A percentile compares a stretch with the other conserved stretches of the same genome.
These are phyloP conservation scores for Penicillium hordei DNA, from an alignment of 2,329 filamentous ascomycete genomes.

Conservation along the genomic window DNA sequence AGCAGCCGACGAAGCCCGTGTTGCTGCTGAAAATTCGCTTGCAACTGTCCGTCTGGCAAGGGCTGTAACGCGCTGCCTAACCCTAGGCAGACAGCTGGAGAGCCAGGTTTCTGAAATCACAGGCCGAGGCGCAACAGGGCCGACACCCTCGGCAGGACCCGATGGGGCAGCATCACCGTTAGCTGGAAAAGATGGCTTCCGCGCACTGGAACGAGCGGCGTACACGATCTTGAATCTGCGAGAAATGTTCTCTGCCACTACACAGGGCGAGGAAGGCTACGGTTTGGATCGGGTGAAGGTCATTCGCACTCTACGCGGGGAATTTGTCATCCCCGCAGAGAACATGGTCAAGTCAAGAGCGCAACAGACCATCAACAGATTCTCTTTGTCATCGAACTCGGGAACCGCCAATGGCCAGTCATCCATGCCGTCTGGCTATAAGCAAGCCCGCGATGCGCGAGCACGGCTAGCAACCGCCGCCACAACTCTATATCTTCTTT, in stretches of 20 bases:
- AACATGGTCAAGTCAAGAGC: slow-evolving; percentile 69
- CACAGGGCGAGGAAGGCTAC: slow-evolving; percentile 70
- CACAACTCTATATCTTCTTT: slow-evolving; percentile 76
- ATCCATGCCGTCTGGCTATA: slow-evolving; percentile 51
- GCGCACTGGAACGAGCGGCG: slow-evolving; percentile 76
- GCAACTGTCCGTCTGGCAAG: slow-evolving; percentile 75
- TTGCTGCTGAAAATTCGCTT: slow-evolving; percentile 75
- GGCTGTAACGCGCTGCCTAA: slow-evolving; percentile 73
- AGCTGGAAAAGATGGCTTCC: slow-evolving; percentile 65
- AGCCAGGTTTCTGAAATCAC: slow-evolving; percentile 74
- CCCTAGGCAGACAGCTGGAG: slow-evolving; percentile 81
- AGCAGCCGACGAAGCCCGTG: slow-evolving; percentile 76
- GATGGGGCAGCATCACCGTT: slow-evolving; percentile 29
- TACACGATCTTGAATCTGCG: slow-evolving; percentile 75
- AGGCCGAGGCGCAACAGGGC: slow-evolving; percentile 35
- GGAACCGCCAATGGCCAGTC: slow-evolving; percentile 25
- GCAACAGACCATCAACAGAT: slow-evolving; percentile 79
- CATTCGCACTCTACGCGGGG: slow-evolving; percentile 67
- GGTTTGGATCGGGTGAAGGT: slow-evolving; percentile 73
- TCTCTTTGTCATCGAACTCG: slow-evolving; percentile 66
- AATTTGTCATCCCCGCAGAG: slow-evolving; percentile 71
- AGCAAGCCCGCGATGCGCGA: slow-evolving; percentile 71
- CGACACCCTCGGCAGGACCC: slow-evolving; percentile 30
- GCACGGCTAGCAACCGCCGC: slow-evolving; percentile 72
- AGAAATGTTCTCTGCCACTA: slow-evolving; percentile 68